A percentile compares a stretch with the other conserved stretches of the same genome.
Evolutionary conservation across 2,329 filamentous ascomycete genomes (phyloP).

Genomic region (Botrytis byssoidea): DNA sequence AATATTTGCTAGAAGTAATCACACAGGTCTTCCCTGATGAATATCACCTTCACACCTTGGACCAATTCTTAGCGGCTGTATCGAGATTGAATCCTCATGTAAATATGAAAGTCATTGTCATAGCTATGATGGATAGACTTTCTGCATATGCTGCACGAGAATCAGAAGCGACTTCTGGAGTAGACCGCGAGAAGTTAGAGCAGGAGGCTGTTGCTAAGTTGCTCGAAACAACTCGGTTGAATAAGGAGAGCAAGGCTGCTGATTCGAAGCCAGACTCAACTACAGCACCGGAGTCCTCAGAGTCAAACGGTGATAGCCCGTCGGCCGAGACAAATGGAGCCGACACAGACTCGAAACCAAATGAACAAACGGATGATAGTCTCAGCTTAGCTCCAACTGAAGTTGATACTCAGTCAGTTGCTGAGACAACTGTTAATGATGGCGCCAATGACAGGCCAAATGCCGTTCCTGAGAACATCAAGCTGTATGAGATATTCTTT

Average conservation of each 20-base stretch:
- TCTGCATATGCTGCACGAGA: conserved; percentile 94
- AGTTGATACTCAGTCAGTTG: conserved; percentile 23
- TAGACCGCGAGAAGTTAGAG: conserved; percentile 74
- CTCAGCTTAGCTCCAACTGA: conserved; percentile 47
- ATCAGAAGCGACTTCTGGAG: conserved; percentile 65
- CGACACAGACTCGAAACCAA: conserved; percentile 42
- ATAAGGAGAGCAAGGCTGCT: conserved; percentile 49
- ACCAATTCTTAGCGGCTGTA: conserved; percentile 91
- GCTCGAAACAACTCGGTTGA: conserved; percentile 73
- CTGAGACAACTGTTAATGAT: conserved; percentile 36
- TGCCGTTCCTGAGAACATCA: conserved; percentile 72
- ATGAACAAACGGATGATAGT: conserved; percentile 42
- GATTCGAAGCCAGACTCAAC: conserved; percentile 16
- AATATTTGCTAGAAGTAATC: conserved; percentile 96
- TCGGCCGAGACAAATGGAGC: conserved; percentile 26
- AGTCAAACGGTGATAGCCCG: conserved; percentile 38
- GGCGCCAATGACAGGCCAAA: conserved; percentile 44
- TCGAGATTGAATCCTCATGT: conserved; percentile 92
- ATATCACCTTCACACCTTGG: conserved; percentile 94
- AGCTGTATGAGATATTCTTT: conserved; percentile 96
- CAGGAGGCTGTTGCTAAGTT: conserved; percentile 78
- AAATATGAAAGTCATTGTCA: conserved; percentile 96
- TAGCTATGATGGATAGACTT: conserved; percentile 93
- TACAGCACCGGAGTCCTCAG: conserved; percentile 25
- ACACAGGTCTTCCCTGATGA: conserved; percentile 99